Evolutionary conservation across 1,139 yeast species (phyloP).

Genomic region (Torulaspora pretoriensis): DNA sequence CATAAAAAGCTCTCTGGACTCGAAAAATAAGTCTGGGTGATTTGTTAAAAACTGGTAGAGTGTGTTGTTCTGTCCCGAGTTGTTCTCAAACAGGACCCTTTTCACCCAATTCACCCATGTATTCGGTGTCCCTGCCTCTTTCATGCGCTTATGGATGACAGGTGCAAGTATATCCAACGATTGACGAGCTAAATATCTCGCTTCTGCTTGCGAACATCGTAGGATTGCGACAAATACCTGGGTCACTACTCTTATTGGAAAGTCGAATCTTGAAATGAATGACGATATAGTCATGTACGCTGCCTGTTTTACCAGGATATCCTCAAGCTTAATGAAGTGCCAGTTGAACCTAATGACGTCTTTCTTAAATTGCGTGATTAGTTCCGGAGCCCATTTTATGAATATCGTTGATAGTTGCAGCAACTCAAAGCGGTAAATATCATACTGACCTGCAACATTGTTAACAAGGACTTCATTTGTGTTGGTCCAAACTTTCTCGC

Average conservation of each 20-base stretch:
- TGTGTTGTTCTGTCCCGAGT: conserved; percentile 65
- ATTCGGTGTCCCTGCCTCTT: conserved; percentile 52
- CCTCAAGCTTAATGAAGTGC: conserved; percentile 89
- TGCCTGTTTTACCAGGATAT: conserved; percentile 82
- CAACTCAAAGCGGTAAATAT: conserved; percentile 69
- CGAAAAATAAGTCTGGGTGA: conserved; percentile 78
- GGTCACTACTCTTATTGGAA: conserved; percentile 82
- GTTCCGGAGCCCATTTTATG: conserved; percentile 62
- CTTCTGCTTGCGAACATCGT: conserved; percentile 81
- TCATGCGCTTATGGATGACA: conserved; percentile 69
- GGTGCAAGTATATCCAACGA: conserved; percentile 90
- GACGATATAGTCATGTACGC: conserved; percentile 87
- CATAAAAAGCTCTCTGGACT: conserved; percentile 83
- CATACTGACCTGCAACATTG: conserved; percentile 65
- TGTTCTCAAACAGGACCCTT: conserved; percentile 84
- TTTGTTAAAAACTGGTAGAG: conserved; percentile 87
- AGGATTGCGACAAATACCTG: conserved; percentile 89
- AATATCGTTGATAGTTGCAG: conserved; percentile 77
- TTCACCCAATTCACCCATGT: conserved; percentile 97
- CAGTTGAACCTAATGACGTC: conserved; percentile 92
- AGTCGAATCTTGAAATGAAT: conserved; percentile 84
- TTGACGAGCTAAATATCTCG: conserved; percentile 76
- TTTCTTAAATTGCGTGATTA: conserved; percentile 63
- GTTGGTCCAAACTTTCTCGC: conserved; percentile 69
- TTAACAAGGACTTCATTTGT: conserved; percentile 47